phyloP scores from a whole-genome alignment of 2,329 filamentous ascomycete genomes.

The Venturia carpophila region DNA sequence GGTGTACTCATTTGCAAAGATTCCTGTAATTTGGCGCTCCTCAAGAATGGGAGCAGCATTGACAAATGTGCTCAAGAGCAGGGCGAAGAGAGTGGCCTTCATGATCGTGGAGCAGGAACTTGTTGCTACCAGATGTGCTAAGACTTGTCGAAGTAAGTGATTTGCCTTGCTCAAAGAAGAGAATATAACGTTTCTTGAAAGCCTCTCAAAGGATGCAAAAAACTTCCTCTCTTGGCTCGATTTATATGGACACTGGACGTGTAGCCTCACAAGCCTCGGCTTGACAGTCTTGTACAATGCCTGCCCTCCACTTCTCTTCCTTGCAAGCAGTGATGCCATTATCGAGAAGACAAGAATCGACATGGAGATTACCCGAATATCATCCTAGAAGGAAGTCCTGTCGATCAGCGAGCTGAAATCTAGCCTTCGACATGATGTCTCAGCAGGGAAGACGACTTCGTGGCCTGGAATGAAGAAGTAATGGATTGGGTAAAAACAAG shows the following conservation, averaged over 20 bases:
- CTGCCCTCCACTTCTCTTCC: background rate
- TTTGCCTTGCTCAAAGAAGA: background rate
- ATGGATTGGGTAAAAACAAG: background rate
- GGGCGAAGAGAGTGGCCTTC: background rate
- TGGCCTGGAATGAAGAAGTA: background rate
- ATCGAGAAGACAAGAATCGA: background rate
- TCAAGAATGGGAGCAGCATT: constrained; percentile 1
- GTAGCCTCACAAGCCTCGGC: background rate
- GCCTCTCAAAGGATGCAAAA: background rate
- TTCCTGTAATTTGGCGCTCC: background rate
- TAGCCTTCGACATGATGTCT: background rate
- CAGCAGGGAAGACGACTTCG: background rate
- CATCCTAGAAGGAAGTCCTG: background rate
- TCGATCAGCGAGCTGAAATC: background rate
- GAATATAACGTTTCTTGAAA: background rate
- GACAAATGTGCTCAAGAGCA: background rate
- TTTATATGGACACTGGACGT: background rate
- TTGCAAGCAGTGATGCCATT: background rate
- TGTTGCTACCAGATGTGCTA: background rate
- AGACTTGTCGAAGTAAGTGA: background rate
- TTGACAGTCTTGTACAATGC: background rate
- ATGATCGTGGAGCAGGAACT: background rate
- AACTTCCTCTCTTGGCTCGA: background rate
- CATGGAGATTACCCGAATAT: too few species aligned
- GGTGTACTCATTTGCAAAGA: constrained; percentile 7